Evolutionary conservation across 352 stramenopile species (phyloP).

Genomic region (Pythium dissotocum): DNA sequence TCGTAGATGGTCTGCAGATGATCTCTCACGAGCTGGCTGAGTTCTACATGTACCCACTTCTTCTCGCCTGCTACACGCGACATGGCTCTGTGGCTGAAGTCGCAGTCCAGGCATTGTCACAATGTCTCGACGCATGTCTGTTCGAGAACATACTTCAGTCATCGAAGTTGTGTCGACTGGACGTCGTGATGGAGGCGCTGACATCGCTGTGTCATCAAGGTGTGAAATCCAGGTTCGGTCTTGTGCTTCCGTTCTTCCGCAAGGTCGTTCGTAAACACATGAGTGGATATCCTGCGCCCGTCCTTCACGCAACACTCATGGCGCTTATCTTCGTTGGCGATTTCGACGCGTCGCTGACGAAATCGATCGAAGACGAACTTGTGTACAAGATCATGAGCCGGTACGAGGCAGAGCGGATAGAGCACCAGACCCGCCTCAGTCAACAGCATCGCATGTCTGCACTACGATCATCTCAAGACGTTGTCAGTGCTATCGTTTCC

Average conservation of each 20-base stretch:
- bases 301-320: constrained; percentile 74
- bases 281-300: constrained; percentile 35
- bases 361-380: constrained; percentile 68
- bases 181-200: constrained; percentile 61
- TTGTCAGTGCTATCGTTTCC: constrained; percentile 44
- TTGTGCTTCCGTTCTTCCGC: constrained; percentile 63
- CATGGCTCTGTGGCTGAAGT: constrained; percentile 58
- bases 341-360: constrained; percentile 63
- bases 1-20: not conserved
- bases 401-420: constrained; percentile 49
- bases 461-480: constrained; percentile 22
- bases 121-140: constrained; percentile 61
- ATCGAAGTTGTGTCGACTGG: constrained; percentile 45
- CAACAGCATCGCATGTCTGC: constrained; percentile 14
- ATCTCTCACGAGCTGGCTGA: constrained; percentile 33
- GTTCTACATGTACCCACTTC: constrained; percentile 78
- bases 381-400: constrained; percentile 73
- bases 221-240: constrained; percentile 64
- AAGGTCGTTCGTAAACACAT: constrained; percentile 65
- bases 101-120: constrained; percentile 48
- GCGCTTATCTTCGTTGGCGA: constrained; percentile 79
- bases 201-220: constrained; percentile 79
- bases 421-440: constrained; percentile 19
- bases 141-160: constrained; percentile 40
- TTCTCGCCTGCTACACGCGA: constrained; percentile 76